A percentile compares a stretch with the other conserved stretches of the same genome.
phyloP scores from a whole-genome alignment of 768 basidiomycete species.

The Leucosporidium creatinivorum region DNA sequence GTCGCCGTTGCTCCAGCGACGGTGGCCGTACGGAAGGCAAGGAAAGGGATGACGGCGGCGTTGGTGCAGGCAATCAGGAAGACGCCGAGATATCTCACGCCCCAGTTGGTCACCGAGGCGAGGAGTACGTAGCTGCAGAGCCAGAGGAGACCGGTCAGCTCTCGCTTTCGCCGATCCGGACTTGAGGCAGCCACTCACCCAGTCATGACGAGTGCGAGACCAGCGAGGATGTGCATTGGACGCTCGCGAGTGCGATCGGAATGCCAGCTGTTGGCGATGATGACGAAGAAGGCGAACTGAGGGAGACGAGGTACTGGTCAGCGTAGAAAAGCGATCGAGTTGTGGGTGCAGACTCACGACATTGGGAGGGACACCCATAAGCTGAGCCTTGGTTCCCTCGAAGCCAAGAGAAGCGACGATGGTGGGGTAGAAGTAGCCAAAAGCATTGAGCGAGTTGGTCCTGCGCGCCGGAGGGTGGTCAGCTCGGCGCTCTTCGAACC shows the following conservation, averaged over 20 bases:
- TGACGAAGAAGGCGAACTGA: constrained; percentile 20
- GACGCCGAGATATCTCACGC: constrained; percentile 35
- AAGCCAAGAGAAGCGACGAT: constrained; percentile 15
- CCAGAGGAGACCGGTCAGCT: too few species aligned
- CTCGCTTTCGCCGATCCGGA: neutral
- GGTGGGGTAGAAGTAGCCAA: constrained; percentile 21
- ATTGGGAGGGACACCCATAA: constrained; percentile 9
- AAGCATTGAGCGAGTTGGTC: constrained; percentile 17
- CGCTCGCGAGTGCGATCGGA: constrained; percentile 35
- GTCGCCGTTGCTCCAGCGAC: constrained; percentile 37
- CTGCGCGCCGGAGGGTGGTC: too few species aligned
- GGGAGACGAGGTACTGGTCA: constrained; percentile 25
- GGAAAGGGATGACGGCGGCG: constrained; percentile 38
- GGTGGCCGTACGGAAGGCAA: constrained; percentile 29
- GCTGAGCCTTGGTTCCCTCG: constrained; percentile 12
- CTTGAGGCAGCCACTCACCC: neutral
- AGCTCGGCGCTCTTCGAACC: too few species aligned
- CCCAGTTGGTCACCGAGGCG: constrained; percentile 32
- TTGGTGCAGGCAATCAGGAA: constrained; percentile 40
- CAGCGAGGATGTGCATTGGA: constrained; percentile 36
- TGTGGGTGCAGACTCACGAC: constrained; percentile 9
- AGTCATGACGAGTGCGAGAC: constrained; percentile 29
- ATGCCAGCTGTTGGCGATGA: constrained; percentile 37
- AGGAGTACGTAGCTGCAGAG: constrained; percentile 37
- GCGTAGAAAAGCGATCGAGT: constrained; percentile 7